Conservation (phyloP, 768 basidiomycete genomes). For the Leucogyrophana mollusca region DNA sequence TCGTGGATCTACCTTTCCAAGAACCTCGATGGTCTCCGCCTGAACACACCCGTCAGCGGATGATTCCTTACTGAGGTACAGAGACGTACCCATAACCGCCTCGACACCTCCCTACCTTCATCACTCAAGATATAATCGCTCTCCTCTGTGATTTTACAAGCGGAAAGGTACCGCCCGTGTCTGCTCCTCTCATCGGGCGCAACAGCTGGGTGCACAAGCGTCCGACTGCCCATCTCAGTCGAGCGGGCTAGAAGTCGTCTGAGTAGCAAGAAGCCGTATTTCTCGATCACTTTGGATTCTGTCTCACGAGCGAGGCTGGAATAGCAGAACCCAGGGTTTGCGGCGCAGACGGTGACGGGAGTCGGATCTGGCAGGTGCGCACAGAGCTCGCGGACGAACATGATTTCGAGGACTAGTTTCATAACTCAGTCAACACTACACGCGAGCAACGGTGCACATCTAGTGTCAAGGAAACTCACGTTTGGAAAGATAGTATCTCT, state of each 20-base stretch:
- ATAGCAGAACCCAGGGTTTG: conserved; percentile 34
- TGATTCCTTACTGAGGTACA: not conserved
- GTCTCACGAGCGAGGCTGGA: conserved; percentile 24
- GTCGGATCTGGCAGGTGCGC: conserved; percentile 20
- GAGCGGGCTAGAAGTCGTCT: conserved; percentile 22
- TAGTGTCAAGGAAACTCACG: conserved; percentile 14
- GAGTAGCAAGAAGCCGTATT: not conserved
- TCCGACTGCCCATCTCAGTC: conserved; percentile 33
- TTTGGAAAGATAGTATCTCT: conserved; percentile 25
- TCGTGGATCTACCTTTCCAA: conserved; percentile 19
- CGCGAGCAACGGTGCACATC: no score
- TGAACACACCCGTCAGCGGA: conserved; percentile 1
- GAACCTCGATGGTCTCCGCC: conserved; percentile 19
- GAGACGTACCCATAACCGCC: conserved; percentile 31
- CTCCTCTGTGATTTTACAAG: conserved; percentile 24
- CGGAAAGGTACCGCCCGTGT: conserved; percentile 31
- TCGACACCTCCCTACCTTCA: conserved; percentile 25
- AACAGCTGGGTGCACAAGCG: conserved; percentile 32
- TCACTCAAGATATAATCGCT: conserved; percentile 26
- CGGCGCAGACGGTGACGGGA: conserved; percentile 22
- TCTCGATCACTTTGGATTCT: conserved; percentile 1
- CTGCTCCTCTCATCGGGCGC: conserved; percentile 19
- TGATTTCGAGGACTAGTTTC: conserved; percentile 26
- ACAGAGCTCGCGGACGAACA: conserved; percentile 33
- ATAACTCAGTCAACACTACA: not conserved